These are phyloP conservation scores for Boletus edulis DNA, from an alignment of 768 basidiomycete genomes.

Conservation along the genomic window DNA sequence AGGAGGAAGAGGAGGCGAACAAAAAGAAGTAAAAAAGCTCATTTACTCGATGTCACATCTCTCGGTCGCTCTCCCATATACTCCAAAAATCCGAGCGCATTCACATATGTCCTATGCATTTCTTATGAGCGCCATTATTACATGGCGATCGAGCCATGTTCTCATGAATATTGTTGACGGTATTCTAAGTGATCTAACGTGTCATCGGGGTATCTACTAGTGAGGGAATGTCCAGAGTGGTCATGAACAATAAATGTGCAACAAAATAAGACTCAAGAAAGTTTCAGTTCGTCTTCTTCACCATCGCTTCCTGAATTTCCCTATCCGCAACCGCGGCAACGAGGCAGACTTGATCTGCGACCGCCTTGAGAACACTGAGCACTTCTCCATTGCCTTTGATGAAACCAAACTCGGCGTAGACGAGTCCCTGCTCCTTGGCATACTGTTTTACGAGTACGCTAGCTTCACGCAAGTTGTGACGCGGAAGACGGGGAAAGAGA, in stretches of 20 bases:
- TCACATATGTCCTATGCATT: slow-evolving; percentile 32
- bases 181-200: background rate
- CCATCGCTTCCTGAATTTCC: slow-evolving; percentile 65
- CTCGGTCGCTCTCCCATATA: slow-evolving; percentile 24
- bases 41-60: slow-evolving; percentile 20
- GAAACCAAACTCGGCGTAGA: slow-evolving; percentile 92
- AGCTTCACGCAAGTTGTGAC: slow-evolving; percentile 87
- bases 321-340: slow-evolving; percentile 77
- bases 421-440: slow-evolving; percentile 78
- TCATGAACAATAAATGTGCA: background rate
- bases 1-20: slow-evolving; percentile 87
- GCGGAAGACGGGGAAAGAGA: slow-evolving; percentile 91
- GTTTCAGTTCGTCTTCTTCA: slow-evolving; percentile 37
- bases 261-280: background rate
- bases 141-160: background rate
- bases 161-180: background rate
- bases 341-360: slow-evolving; percentile 85
- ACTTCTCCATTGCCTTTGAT: slow-evolving; percentile 84
- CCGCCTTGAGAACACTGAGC: slow-evolving; percentile 71
- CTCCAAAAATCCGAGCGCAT: slow-evolving; percentile 37
- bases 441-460: slow-evolving; percentile 84
- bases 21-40: slow-evolving; percentile 75
- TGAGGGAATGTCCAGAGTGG: background rate
- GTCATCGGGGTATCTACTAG: slow-evolving; percentile 16
- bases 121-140: slow-evolving; percentile 18